These are phyloP conservation scores for Leptographium procerum DNA, from an alignment of 2,329 filamentous ascomycete species.

Conservation along the genomic window DNA sequence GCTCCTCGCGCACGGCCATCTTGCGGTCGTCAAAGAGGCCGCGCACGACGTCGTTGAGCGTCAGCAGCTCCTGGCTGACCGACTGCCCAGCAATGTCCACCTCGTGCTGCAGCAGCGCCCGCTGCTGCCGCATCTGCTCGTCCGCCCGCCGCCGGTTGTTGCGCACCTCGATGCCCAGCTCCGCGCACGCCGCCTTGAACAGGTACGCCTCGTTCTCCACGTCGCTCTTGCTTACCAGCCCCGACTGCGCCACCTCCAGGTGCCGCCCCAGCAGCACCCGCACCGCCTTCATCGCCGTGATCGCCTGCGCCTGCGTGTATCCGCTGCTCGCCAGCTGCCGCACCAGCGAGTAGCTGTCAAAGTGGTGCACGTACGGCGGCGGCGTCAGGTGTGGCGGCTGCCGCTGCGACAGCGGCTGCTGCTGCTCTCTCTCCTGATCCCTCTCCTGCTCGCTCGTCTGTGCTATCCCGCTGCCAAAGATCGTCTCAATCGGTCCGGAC, in stretches of 20 bases:
- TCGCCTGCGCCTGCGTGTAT: conserved; percentile 63
- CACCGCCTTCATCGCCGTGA: conserved; percentile 87
- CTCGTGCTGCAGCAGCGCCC: conserved; percentile 82
- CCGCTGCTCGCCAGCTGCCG: conserved; percentile 61
- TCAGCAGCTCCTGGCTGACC: conserved; percentile 70
- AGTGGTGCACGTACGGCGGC: conserved; percentile 84
- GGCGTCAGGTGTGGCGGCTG: conserved; percentile 54
- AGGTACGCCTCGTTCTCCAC: conserved; percentile 93
- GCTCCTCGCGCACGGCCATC: conserved; percentile 82
- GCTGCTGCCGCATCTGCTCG: conserved; percentile 71
- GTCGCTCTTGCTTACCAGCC: conserved; percentile 78
- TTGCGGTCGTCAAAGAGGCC: conserved; percentile 94
- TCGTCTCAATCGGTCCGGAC: conserved; percentile 1
- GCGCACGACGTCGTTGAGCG: conserved; percentile 81
- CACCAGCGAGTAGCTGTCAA: conserved; percentile 87
- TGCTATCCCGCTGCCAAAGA: neutral
- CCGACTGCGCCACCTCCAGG: conserved; percentile 66
- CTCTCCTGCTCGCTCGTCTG: too few species aligned
- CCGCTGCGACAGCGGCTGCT: conserved; percentile 13
- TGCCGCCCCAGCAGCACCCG: conserved; percentile 66
- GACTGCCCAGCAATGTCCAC: conserved; percentile 84
- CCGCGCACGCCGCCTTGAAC: conserved; percentile 86
- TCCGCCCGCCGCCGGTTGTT: conserved; percentile 66
- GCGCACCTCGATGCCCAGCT: conserved; percentile 76
- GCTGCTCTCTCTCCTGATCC: neutral